A percentile compares a stretch with the other conserved stretches of the same genome.
Evolutionary conservation across 1,139 yeast genomes (phyloP).

Genomic region (Schizosaccharomyces versatilis): DNA sequence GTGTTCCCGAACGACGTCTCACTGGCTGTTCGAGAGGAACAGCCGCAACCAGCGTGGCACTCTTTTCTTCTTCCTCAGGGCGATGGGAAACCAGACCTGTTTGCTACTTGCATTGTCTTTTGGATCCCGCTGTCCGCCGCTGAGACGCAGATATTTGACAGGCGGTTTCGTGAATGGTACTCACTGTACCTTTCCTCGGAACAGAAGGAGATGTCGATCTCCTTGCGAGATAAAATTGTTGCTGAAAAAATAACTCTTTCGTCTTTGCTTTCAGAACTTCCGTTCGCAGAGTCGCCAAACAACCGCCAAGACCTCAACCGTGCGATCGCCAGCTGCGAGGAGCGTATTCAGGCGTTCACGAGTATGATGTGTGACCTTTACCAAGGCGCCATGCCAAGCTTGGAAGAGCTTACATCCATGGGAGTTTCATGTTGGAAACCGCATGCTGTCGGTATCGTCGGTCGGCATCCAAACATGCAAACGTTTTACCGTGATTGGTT

Average conservation of each 20-base stretch:
- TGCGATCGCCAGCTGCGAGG: slow-evolving; percentile 8
- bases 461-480: slow-evolving; percentile 7
- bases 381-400: slow-evolving; percentile 10
- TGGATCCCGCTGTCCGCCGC: slow-evolving; percentile 11
- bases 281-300: background rate
- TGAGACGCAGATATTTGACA: slow-evolving; percentile 8
- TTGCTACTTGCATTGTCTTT: slow-evolving; percentile 11
- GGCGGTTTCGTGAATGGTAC: slow-evolving; percentile 9
- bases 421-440: slow-evolving; percentile 12
- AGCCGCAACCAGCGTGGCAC: slow-evolving; percentile 12
- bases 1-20: slow-evolving; percentile 12
- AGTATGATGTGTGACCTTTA: slow-evolving; percentile 3
- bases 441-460: slow-evolving; percentile 12
- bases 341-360: slow-evolving; percentile 9
- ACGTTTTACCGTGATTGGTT: slow-evolving; percentile 12
- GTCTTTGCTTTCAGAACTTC: slow-evolving; percentile 1
- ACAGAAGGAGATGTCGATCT: slow-evolving; percentile 10
- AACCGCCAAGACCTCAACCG: background rate
- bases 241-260: slow-evolving; percentile 6
- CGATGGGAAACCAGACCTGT: slow-evolving; percentile 8
- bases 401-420: slow-evolving; percentile 7
- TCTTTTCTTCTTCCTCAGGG: slow-evolving; percentile 11
- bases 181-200: slow-evolving; percentile 6
- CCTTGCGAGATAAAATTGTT: slow-evolving; percentile 5
- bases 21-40: slow-evolving; percentile 7